phyloP scores from a whole-genome alignment of 257 asterid genomes.

The Penstemon eatonii region DNA sequence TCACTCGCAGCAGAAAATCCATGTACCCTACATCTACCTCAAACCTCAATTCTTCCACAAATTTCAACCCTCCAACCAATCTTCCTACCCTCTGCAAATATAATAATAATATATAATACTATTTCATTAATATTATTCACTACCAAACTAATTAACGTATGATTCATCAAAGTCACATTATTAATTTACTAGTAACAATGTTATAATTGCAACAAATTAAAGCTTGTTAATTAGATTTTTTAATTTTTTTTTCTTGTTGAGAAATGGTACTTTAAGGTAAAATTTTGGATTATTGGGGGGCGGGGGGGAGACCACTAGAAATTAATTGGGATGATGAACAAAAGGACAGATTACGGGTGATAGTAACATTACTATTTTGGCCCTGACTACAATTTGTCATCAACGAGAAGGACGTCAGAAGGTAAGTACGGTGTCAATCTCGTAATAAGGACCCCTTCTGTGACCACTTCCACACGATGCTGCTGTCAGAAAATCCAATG shows the following conservation, averaged over 20 bases:
- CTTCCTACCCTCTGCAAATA: slow-evolving; percentile 49
- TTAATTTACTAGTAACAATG: too few species aligned
- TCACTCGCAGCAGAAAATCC: slow-evolving; percentile 75
- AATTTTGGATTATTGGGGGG: slow-evolving; percentile 1
- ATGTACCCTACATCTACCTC: slow-evolving; percentile 52
- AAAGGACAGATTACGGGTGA: slow-evolving; percentile 34
- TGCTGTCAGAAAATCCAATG: slow-evolving; percentile 72
- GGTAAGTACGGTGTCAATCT: slow-evolving; percentile 56
- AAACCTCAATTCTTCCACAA: slow-evolving; percentile 38
- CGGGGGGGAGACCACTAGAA: slow-evolving; percentile 44
- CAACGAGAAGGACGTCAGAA: slow-evolving; percentile 30
- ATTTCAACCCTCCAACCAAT: slow-evolving; percentile 45
- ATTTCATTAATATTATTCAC: not conserved
- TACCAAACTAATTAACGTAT: not conserved
- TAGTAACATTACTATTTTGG: slow-evolving; percentile 40
- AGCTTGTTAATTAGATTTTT: too few species aligned
- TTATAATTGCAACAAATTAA: too few species aligned
- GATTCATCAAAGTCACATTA: not conserved
- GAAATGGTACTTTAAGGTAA: not conserved
- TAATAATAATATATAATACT: not conserved
- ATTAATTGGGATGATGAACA: slow-evolving; percentile 32
- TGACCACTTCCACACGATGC: slow-evolving; percentile 38
- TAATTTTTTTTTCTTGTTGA: too few species aligned
- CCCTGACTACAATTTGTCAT: slow-evolving; percentile 40
- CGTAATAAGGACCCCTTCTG: slow-evolving; percentile 46